phyloP scores from a whole-genome alignment of 345 rosid species.

The Jatropha curcas region DNA sequence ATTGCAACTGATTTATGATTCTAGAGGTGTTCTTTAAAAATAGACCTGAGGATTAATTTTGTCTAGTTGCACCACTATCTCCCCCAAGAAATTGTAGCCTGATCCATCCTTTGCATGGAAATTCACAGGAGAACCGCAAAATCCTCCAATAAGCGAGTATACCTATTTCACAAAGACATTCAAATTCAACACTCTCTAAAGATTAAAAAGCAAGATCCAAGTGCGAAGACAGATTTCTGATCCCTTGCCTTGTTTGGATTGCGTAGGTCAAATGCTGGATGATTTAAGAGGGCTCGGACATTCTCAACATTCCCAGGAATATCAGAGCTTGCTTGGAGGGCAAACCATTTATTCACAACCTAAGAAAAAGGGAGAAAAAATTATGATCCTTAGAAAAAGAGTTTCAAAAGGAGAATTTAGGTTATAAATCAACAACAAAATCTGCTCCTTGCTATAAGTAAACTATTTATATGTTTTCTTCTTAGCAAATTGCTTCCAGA shows the following conservation, averaged over 20 bases:
- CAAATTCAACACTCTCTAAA: neutral
- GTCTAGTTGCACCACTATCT: constrained; percentile 80
- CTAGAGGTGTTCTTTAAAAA: too few species aligned
- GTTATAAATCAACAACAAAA: neutral
- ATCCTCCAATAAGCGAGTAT: constrained; percentile 82
- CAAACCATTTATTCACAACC: constrained; percentile 98
- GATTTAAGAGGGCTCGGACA: constrained; percentile 65
- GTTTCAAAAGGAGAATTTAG: too few species aligned
- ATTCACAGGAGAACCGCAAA: constrained; percentile 82
- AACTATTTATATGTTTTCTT: neutral
- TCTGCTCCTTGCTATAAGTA: neutral
- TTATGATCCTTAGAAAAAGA: neutral
- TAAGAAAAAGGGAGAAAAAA: constrained; percentile 18
- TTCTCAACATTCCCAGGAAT: constrained; percentile 86
- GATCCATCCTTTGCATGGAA: constrained; percentile 96
- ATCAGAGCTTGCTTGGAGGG: constrained; percentile 85
- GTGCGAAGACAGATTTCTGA: neutral
- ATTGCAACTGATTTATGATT: too few species aligned
- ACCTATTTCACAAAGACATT: constrained; percentile 43
- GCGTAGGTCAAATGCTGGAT: constrained; percentile 87
- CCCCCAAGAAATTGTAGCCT: constrained; percentile 95
- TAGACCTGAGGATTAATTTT: constrained; percentile 89
- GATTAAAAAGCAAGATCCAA: neutral
- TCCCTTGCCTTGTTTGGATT: constrained; percentile 82
- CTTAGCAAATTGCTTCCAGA: neutral